phyloP scores from a whole-genome alignment of 179 eudicot genomes.

The Sideroxylon spinosum region DNA sequence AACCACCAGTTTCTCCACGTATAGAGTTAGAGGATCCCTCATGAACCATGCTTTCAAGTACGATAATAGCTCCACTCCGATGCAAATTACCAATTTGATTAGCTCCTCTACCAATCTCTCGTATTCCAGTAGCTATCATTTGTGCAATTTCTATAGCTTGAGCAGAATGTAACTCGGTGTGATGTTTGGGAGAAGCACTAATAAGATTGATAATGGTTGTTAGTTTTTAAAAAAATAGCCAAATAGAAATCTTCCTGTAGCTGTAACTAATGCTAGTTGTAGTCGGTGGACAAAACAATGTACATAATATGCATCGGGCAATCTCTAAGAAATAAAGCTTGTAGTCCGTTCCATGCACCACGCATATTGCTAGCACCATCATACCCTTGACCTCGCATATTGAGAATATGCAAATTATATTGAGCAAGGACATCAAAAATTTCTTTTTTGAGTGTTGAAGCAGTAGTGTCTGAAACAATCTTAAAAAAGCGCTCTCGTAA shows the following conservation, averaged over 20 bases:
- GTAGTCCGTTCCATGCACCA: background rate
- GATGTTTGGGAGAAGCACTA: background rate
- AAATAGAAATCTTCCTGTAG: no score
- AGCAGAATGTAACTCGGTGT: background rate
- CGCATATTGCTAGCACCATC: background rate
- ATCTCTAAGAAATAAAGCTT: constrained; percentile 4
- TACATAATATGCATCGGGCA: background rate
- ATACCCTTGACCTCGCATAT: background rate
- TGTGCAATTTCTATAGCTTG: background rate
- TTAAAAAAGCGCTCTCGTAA: background rate
- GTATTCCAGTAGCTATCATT: no score
- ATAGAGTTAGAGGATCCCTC: no score
- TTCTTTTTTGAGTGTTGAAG: background rate
- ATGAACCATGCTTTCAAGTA: no score
- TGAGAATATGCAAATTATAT: background rate
- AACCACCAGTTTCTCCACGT: no score
- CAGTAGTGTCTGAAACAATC: background rate
- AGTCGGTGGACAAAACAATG: background rate
- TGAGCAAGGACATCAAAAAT: background rate
- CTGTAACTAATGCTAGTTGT: no score
- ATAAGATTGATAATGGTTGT: background rate
- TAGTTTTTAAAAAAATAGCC: no score
- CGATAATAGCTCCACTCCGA: no score
- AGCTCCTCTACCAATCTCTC: no score
- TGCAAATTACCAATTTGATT: no score